Evolutionary conservation across 75 land plant species (phyloP), one percentile per base, ranked within the genome.

Genomic region (Pinus tabuliformis): DNA sequence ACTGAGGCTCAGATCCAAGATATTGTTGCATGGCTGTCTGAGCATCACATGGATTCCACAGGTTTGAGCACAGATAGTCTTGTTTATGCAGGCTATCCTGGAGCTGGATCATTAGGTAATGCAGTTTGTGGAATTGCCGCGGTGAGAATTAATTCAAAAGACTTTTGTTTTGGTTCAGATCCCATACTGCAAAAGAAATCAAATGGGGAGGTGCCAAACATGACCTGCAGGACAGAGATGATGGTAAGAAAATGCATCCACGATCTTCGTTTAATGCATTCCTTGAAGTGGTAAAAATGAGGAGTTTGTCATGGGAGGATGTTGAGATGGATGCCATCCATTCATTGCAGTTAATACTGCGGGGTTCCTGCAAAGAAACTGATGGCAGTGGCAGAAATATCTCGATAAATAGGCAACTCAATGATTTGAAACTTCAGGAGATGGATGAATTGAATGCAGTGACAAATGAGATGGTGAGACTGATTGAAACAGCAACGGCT

Each of bases 291-390:
- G 93, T 91, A 0, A 87, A 91, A 72, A 79, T 60, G 1, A 82
- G 91, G 75, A 93, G 95, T 70, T 74, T 87, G 21, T 89, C 93
- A 4, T 93, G 95, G 95, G 83, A 83, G 74, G 93, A 91, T 79
- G 90, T 75, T 79, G 95, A 93, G 80, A 91, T 93, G 95, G 93
- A 93, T 83, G 95, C 93, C 61, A 93, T 93, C 59, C 95, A 93
- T 74, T 90, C 95, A 13, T 71, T 93, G 85, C 95, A 93, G 83
- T 89, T 93, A 49, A 91, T 93, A 20, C 78, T 93, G 15, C 73
- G 95, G 42, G 88, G 86, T 65, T 71, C 93, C 8, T 81, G 84
- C 62, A 83, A 81, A 68, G 89, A 87, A 36, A 57, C 33, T 58
- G 82, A 86, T 15, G 70, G n/a, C 5, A 28, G 33, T 63, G 83